Conservation (phyloP, 371 early-diverging fungal species). For the Blakeslea trispora region DNA sequence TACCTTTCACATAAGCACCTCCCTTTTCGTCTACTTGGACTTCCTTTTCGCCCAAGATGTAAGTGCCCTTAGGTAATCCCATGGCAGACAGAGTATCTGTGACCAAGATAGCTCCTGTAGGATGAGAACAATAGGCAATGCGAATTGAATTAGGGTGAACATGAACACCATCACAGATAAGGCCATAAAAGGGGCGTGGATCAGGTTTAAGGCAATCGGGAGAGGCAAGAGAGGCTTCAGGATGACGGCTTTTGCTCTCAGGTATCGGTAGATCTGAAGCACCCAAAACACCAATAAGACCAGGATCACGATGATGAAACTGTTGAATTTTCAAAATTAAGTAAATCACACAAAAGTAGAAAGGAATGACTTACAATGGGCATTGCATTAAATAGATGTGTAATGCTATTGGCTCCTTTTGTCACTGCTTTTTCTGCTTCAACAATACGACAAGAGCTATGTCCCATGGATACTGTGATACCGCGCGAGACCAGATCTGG, state of each 20-base stretch:
- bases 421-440: constrained; percentile 71
- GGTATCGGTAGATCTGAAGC: constrained; percentile 48
- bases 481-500: constrained; percentile 67
- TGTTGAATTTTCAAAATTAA: constrained; percentile 1
- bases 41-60: constrained; percentile 65
- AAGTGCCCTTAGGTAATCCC: constrained; percentile 75
- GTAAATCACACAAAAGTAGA: not conserved
- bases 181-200: constrained; percentile 77
- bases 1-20: constrained; percentile 80
- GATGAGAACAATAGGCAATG: constrained; percentile 81
- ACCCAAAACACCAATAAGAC: constrained; percentile 75
- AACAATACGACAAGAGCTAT: constrained; percentile 71
- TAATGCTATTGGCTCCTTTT: constrained; percentile 70
- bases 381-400: constrained; percentile 88
- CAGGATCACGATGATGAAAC: constrained; percentile 86
- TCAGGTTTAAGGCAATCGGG: constrained; percentile 40
- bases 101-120: constrained; percentile 72
- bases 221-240: constrained; percentile 37
- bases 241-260: constrained; percentile 24
- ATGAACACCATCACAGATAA: constrained; percentile 83
- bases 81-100: constrained; percentile 81
- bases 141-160: constrained; percentile 82
- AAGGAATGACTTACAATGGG: constrained; percentile 52
- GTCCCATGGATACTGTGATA: constrained; percentile 73
- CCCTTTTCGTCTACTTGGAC: constrained; percentile 58